phyloP scores from a whole-genome alignment of 306 rosid species.

The Delonix regia region DNA sequence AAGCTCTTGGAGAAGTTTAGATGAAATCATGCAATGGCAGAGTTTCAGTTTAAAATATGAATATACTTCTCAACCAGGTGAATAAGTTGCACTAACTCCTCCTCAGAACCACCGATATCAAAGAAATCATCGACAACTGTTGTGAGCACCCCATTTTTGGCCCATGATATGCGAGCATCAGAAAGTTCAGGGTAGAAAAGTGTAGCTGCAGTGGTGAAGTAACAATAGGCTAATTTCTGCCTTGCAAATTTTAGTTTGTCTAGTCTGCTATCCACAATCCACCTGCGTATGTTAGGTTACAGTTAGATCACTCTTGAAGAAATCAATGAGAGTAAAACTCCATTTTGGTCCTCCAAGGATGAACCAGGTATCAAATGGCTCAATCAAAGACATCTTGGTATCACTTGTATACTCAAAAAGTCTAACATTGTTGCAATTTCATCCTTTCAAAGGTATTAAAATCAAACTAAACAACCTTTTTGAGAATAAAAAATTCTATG shows the following conservation, averaged over 20 bases:
- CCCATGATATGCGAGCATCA: constrained; percentile 85
- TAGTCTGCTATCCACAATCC: constrained; percentile 64
- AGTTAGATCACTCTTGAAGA: constrained; percentile 23
- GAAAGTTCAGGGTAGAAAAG: constrained; percentile 62
- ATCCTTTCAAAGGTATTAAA: neutral
- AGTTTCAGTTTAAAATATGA: constrained; percentile 17
- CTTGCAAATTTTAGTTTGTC: constrained; percentile 86
- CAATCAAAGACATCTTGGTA: neutral
- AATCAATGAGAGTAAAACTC: neutral
- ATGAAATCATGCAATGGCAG: constrained; percentile 20
- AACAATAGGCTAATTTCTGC: constrained; percentile 75
- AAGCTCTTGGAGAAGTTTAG: neutral
- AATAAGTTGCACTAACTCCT: constrained; percentile 71
- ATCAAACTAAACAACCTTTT: neutral
- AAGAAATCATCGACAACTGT: constrained; percentile 92
- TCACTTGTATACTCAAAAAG: neutral
- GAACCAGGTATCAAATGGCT: neutral
- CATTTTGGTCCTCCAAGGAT: neutral
- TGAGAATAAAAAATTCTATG: neutral
- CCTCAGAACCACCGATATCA: constrained; percentile 72
- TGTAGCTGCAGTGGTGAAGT: constrained; percentile 70
- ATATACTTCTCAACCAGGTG: constrained; percentile 71
- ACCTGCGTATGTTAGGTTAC: constrained; percentile 51
- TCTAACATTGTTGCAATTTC: neutral
- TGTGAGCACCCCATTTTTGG: constrained; percentile 74